Percentiles rank a stretch among this genome's conserved stretches.
Conservation (phyloP, 2,329 filamentous ascomycete genomes). For the Exophiala calicioides region DNA sequence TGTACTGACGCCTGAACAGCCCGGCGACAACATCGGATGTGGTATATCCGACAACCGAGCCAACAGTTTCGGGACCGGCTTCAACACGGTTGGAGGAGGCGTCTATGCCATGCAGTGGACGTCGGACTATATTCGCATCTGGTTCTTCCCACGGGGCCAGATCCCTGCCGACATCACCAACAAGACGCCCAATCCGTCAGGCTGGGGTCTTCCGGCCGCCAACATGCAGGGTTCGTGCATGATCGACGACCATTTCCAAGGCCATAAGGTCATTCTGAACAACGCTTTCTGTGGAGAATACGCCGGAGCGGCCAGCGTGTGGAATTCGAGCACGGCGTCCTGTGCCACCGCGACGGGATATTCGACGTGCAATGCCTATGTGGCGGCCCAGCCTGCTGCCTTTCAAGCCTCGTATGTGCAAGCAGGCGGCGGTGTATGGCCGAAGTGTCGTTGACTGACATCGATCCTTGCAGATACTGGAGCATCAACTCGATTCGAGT, state of each 20-base stretch:
- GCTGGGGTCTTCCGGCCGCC: conserved; percentile 52
- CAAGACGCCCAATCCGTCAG: conserved; percentile 42
- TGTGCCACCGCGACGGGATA: conserved; percentile 23
- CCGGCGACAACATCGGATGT: conserved; percentile 54
- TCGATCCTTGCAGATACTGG: conserved; percentile 22
- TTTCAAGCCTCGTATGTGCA: conserved; percentile 26
- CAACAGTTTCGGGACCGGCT: conserved; percentile 57
- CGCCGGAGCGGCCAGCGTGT: conserved; percentile 61
- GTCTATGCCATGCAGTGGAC: conserved; percentile 79
- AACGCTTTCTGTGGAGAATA: conserved; percentile 80
- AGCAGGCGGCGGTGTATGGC: neutral
- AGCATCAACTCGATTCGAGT: conserved; percentile 30
- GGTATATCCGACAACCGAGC: conserved; percentile 50
- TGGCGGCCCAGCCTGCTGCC: conserved; percentile 24
- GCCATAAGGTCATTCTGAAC: conserved; percentile 73
- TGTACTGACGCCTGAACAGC: conserved; percentile 12
- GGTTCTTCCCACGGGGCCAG: conserved; percentile 47
- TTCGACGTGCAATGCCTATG: conserved; percentile 26
- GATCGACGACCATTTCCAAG: conserved; percentile 64
- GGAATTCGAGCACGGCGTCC: conserved; percentile 24
- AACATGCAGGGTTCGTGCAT: conserved; percentile 68
- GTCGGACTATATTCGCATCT: conserved; percentile 68
- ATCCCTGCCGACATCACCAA: conserved; percentile 46
- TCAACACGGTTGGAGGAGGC: conserved; percentile 52
- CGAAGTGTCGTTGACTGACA: neutral